These are phyloP conservation scores for Aspergillus fijiensis DNA, from an alignment of 2,329 filamentous ascomycete genomes.

Conservation along the genomic window DNA sequence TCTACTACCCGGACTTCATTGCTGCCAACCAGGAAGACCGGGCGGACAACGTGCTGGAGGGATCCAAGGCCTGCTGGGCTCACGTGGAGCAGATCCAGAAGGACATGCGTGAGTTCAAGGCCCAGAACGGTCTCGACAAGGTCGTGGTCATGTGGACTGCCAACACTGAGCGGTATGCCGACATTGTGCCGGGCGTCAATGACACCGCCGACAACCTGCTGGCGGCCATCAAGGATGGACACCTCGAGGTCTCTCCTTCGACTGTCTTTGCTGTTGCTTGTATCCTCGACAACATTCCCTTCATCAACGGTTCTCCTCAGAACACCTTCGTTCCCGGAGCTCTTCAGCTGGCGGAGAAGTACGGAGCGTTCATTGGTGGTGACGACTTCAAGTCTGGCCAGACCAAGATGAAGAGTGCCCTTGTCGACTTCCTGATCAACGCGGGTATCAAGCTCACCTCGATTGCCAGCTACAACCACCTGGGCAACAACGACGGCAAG, in stretches of 20 bases:
- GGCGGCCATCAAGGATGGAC: slow-evolving; percentile 79
- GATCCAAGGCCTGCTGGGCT: slow-evolving; percentile 76
- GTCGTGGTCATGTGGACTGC: slow-evolving; percentile 98
- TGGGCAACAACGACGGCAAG: slow-evolving; percentile 99
- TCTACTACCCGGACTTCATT: slow-evolving; percentile 99
- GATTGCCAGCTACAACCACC: slow-evolving; percentile 98
- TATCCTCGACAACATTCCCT: slow-evolving; percentile 84
- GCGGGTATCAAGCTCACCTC: slow-evolving; percentile 98
- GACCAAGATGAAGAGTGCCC: slow-evolving; percentile 99
- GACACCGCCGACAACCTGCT: slow-evolving; percentile 95
- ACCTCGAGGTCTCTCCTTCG: slow-evolving; percentile 89
- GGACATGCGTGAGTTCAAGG: slow-evolving; percentile 94
- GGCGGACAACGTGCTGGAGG: slow-evolving; percentile 84
- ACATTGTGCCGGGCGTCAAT: slow-evolving; percentile 84
- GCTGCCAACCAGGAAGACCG: slow-evolving; percentile 97
- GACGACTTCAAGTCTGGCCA: slow-evolving; percentile 99
- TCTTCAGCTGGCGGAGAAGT: slow-evolving; percentile 81
- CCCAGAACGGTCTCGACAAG: slow-evolving; percentile 80
- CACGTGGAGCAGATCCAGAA: slow-evolving; percentile 92
- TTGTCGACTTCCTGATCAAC: slow-evolving; percentile 97
- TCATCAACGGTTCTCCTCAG: slow-evolving; percentile 99
- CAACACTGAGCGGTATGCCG: slow-evolving; percentile 96
- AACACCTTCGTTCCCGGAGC: slow-evolving; percentile 98
- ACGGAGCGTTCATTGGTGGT: slow-evolving; percentile 88
- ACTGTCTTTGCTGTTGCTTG: slow-evolving; percentile 94